Percentiles rank a stretch among this genome's conserved stretches.
Conservation (phyloP, 805 yeast genomes). For the Saccharomyces mikatae region DNA sequence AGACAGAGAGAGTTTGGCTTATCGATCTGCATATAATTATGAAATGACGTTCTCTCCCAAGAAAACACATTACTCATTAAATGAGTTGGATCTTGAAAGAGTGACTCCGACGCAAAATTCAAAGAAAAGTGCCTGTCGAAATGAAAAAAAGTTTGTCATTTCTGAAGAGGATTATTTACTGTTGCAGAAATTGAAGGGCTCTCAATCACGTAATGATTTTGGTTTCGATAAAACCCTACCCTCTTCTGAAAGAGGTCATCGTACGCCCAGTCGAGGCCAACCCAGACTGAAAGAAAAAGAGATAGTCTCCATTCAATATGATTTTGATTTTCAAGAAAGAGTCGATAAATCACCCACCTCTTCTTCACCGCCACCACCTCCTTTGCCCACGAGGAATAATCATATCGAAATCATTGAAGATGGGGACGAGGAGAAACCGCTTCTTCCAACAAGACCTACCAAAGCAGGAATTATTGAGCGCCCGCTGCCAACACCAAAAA, state of each 20-base stretch:
- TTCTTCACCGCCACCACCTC: not conserved
- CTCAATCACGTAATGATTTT: not conserved
- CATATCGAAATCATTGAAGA: not conserved
- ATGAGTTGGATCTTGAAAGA: conserved; percentile 5
- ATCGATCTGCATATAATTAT: conserved; percentile 27
- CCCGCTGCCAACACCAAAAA: not conserved
- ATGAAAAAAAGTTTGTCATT: conserved; percentile 11
- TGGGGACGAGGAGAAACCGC: not conserved
- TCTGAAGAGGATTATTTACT: conserved; percentile 26
- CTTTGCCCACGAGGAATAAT: not conserved
- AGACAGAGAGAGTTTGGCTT: conserved; percentile 10
- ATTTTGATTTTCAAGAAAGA: not conserved
- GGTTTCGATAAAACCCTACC: not conserved
- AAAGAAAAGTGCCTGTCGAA: not conserved
- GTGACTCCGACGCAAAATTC: not conserved
- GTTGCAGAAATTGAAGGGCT: conserved; percentile 16
- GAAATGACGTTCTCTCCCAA: conserved; percentile 26
- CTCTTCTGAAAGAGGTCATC: not conserved
- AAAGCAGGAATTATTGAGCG: not conserved
- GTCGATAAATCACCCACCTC: not conserved
- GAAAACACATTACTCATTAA: conserved; percentile 5
- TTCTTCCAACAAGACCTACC: not conserved
- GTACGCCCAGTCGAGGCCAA: not conserved
- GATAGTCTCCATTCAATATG: not conserved
- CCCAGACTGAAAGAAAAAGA: not conserved